A percentile compares a stretch with the other conserved stretches of the same genome.
Conservation (phyloP, 1,284 basidiomycete genomes). For the Ustilago sp. region DNA sequence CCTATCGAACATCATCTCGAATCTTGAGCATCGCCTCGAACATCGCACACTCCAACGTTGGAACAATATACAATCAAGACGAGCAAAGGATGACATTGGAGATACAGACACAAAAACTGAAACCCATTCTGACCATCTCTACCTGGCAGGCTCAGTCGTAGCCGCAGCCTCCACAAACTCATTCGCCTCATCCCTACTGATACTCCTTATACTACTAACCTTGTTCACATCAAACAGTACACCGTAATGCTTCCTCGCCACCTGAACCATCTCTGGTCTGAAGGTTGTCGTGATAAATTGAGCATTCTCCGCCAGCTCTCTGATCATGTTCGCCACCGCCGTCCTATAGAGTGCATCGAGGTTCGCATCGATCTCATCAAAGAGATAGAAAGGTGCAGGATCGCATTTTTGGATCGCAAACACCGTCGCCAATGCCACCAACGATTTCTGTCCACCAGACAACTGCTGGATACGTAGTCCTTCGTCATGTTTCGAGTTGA, state of each 20-base stretch:
- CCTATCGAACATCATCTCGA: not conserved
- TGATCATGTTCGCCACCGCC: conserved; percentile 96
- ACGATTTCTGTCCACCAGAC: conserved; percentile 96
- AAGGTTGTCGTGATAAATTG: conserved; percentile 99
- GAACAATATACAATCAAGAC: not conserved
- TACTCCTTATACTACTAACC: conserved; percentile 81
- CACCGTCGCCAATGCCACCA: conserved; percentile 95
- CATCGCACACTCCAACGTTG: not conserved
- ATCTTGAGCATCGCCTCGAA: not conserved
- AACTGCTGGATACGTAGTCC: conserved; percentile 95
- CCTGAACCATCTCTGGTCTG: conserved; percentile 93
- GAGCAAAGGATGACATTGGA: not conserved
- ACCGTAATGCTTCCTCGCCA: conserved; percentile 97
- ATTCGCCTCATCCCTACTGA: conserved; percentile 84
- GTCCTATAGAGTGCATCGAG: conserved; percentile 97
- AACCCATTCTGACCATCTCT: not conserved
- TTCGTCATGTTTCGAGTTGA: conserved; percentile 97
- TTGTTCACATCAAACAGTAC: conserved; percentile 98
- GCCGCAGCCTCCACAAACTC: conserved; percentile 80
- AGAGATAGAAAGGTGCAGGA: conserved; percentile 99
- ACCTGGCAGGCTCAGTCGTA: conserved; percentile 37
- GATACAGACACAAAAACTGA: not conserved
- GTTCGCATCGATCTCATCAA: conserved; percentile 99
- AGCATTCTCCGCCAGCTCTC: conserved; percentile 83
- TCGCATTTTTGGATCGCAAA: conserved; percentile 99